phyloP scores from a whole-genome alignment of 306 rosid species.

The Ceratonia siliqua region DNA sequence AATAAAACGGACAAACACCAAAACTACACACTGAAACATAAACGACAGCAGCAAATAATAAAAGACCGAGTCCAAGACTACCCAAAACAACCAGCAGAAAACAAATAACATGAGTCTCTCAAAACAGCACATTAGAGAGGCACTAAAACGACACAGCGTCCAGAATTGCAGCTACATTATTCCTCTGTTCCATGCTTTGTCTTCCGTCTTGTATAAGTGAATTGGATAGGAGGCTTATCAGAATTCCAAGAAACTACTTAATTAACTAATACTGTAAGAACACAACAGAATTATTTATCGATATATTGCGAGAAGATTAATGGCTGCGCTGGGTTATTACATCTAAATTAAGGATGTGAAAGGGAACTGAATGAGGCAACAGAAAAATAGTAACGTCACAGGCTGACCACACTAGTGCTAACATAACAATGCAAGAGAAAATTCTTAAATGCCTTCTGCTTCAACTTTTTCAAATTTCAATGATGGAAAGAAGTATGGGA shows the following conservation, averaged over 20 bases:
- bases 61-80: no score
- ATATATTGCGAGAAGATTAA: constrained; percentile 12
- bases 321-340: background rate
- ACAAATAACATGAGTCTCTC: no score
- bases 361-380: constrained; percentile 11
- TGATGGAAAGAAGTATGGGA: background rate
- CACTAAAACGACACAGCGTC: no score
- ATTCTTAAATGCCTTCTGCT: constrained; percentile 2
- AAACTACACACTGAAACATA: no score
- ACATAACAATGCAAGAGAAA: constrained; percentile 13
- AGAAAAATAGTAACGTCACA: constrained; percentile 20
- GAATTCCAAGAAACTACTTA: constrained; percentile 6
- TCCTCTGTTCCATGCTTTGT: no score
- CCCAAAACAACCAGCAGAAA: no score
- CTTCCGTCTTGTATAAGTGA: no score
- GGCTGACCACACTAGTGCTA: background rate
- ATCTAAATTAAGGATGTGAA: constrained; percentile 25
- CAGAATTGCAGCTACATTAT: no score
- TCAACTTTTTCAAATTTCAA: background rate
- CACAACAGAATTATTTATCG: background rate
- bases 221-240: no score
- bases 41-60: no score
- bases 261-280: background rate
- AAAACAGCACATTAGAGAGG: no score
- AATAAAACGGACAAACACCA: no score